Base-by-base conservation (phyloP, 2,329 filamentous ascomycete species). In the Sporothrix pseudoabietina region DNA sequence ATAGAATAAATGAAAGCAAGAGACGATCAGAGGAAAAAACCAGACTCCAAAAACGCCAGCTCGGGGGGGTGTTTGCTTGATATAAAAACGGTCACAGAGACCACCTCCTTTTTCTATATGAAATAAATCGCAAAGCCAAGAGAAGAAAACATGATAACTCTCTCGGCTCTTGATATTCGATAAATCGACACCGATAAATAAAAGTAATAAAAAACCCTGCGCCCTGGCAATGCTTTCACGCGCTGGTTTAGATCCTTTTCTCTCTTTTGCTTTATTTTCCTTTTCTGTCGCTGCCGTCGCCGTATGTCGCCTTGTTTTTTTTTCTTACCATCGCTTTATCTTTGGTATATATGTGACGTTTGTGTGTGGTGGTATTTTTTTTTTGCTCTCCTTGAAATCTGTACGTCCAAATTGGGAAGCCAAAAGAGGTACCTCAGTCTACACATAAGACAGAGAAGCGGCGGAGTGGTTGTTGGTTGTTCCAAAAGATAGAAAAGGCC, bases 21-120 rank as follows among this genome's bases (percentile, higher is more conserved):
- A 49, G 44, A 39, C 49, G 41, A 61, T 16, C 30, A 74, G 63
- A 71, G 69, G 69, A 10, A 65, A 47, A 47, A 55, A 55, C 70
- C 69, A 72, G 55, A 74, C 73, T 74, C 73, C 73, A 70, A 72
- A 52, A 74, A 74, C 73, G 71, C 73, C 73, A 72, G 55, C 65
- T 65, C n/a, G 35, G 35, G 49, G 14, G 44, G 44, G 19, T 22
- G 26, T 69, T 65, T 72, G 65, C 73, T 69, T 30, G 52, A 55
- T 26, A 55, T 22, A 65, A 71, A 66, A 65, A 54, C 49, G 66
- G 66, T 47, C 57, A 66, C 52, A 68, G 61, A 63, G 41, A 71
- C 69, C 54, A 68, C 72, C 26, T 52, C 26, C 52, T 61, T 71
- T 71, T 71, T 65, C 57, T 61, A 63, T 66, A 49, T 19, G 39